Percentiles rank a stretch among this genome's conserved stretches.
Evolutionary conservation across 306 rosid genomes (phyloP).

Genomic region (Cucurbita moschata): DNA sequence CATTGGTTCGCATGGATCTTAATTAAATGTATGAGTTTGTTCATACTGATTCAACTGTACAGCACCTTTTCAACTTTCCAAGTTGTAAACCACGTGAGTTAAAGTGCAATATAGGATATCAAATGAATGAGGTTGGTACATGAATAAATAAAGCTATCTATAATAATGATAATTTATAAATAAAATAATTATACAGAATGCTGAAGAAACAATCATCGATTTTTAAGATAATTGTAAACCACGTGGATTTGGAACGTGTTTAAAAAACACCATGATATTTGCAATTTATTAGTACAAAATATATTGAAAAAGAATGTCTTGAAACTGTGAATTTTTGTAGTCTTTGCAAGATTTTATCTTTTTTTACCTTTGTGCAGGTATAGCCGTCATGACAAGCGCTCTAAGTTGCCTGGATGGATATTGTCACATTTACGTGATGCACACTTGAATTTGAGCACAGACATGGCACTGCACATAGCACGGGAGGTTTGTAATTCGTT

Average conservation of each 20-base stretch:
- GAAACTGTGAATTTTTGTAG: not conserved
- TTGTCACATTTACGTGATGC: constrained; percentile 87
- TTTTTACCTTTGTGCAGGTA: constrained; percentile 33
- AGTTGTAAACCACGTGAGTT: not conserved
- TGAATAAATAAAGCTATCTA: not conserved
- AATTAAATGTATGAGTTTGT: not conserved
- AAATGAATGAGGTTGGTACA: no score
- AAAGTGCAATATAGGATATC: not conserved
- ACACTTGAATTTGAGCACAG: constrained; percentile 88
- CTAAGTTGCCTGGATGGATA: constrained; percentile 93
- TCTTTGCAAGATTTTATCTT: not conserved
- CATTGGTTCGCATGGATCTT: not conserved
- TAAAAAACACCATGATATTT: not conserved
- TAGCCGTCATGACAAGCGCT: constrained; percentile 92
- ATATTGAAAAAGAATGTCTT: not conserved
- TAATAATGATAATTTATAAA: not conserved
- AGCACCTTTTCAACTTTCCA: not conserved
- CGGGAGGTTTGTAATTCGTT: constrained; percentile 47
- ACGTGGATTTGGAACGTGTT: no score
- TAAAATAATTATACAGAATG: not conserved
- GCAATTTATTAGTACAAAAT: not conserved
- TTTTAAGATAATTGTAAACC: not conserved
- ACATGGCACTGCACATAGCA: constrained; percentile 94
- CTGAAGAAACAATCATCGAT: not conserved
- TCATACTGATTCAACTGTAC: not conserved